phyloP scores from a whole-genome alignment of 768 basidiomycete genomes.

The Lactifluus subvellereus region DNA sequence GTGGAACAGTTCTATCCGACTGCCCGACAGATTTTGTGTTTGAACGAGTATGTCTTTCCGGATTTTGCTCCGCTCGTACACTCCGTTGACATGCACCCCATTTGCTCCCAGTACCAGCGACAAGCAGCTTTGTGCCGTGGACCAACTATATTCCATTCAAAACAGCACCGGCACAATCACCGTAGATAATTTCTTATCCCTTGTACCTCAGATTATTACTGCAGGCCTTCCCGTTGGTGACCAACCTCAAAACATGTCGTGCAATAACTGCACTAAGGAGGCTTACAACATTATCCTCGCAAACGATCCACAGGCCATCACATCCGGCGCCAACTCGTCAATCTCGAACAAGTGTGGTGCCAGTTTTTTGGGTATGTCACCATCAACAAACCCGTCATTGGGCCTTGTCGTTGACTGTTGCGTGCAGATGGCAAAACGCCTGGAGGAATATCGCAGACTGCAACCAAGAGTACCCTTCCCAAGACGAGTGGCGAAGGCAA shows the following conservation, averaged over 20 bases:
- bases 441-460: constrained; percentile 28
- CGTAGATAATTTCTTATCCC: not conserved
- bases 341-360: constrained; percentile 29
- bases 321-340: constrained; percentile 18
- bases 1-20: constrained; percentile 55
- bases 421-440: constrained; percentile 30
- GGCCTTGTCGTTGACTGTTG: not conserved
- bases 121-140: constrained; percentile 50
- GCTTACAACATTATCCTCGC: constrained; percentile 29
- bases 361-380: constrained; percentile 30
- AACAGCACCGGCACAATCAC: constrained; percentile 21
- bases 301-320: constrained; percentile 25
- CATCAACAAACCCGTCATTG: not conserved
- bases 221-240: constrained; percentile 19
- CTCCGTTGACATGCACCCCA: not conserved
- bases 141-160: constrained; percentile 52
- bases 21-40: constrained; percentile 49
- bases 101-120: constrained; percentile 30
- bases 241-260: constrained; percentile 28
- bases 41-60: constrained; percentile 53
- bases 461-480: constrained; percentile 2
- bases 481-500: not conserved
- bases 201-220: constrained; percentile 7
- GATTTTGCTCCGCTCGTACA: not conserved
- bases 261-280: constrained; percentile 34